Evolutionary conservation across 169 alveolate genomes (phyloP), one percentile per base, ranked within the genome.

Genomic region (Theileria orientalis): DNA sequence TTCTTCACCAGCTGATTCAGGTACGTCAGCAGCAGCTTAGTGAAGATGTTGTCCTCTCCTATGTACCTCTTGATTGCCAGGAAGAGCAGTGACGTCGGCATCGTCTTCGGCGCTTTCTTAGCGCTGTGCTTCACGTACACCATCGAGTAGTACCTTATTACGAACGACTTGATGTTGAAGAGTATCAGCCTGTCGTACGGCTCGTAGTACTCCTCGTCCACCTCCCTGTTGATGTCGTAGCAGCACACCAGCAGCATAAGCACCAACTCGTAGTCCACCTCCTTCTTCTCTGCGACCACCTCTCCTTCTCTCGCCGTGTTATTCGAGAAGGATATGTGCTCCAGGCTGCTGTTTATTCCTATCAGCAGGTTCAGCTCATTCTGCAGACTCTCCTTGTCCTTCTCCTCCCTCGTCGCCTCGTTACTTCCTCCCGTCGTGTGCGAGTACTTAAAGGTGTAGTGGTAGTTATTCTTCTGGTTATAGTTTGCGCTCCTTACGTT

Each of bases 211-310:
- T 70, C 67, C 42, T 82, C 89, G 59, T 74, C 59, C n/a, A 76
- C 85, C n/a, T 74, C 89, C 63, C 89, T 46, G 29, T 29, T 23
- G 11, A 82, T 67, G 46, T 82, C 89, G 25, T 57, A 27, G 33
- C 41, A 44, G 41, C 77, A 69, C 46, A 74, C n/a, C 23, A 75
- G 63, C 16, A 82, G 42, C 42, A 82, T 21, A 11, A 67, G 46
- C 0, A 83, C 85, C 41, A 82, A 35, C 49, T 82, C 82, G 46
- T 82, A 82, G 60, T 73, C 68, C 13, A 82, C n/a, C 14, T 32
- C 32, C 16, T 11, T 37, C 9, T 37, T 37, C 9, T 37, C 44
- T 7, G 5, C 9, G n/a, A n/a, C n/a, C 32, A 16, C 35, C 61
- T 7, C 52, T 52, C 7, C 35, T n/a, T 21, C 3, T 37, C 44